phyloP scores from a whole-genome alignment of 129 eudicot species.

The Flaveria robusta region DNA sequence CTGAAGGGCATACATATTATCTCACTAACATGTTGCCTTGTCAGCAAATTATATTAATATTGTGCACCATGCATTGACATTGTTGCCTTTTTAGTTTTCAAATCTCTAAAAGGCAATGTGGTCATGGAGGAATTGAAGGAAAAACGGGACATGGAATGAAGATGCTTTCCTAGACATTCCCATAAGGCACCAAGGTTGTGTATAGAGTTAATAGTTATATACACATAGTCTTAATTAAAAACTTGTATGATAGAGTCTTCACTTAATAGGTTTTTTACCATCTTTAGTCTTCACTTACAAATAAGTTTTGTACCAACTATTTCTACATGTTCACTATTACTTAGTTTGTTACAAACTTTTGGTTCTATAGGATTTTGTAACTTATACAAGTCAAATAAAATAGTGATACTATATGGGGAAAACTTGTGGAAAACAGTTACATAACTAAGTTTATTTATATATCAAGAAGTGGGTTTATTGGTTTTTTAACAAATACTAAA shows the following conservation, averaged over 20 bases:
- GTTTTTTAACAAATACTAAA: constrained; percentile 10
- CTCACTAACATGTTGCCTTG: constrained; percentile 21
- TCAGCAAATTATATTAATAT: not conserved
- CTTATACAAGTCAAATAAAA: constrained; percentile 5
- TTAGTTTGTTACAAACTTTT: constrained; percentile 15
- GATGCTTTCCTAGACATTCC: constrained; percentile 21
- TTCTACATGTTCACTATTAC: not conserved
- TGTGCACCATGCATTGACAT: constrained; percentile 21
- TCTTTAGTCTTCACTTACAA: constrained; percentile 3
- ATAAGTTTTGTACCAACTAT: not conserved
- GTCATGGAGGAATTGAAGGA: constrained; percentile 20
- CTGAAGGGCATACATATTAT: constrained; percentile 12
- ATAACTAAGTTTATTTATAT: constrained; percentile 17
- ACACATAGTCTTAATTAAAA: not conserved
- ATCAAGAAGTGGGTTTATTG: constrained; percentile 11
- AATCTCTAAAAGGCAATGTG: constrained; percentile 16
- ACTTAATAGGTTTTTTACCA: not conserved
- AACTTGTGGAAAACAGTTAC: not conserved
- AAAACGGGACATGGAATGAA: constrained; percentile 3
- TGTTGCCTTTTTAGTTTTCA: not conserved
- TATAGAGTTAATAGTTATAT: constrained; percentile 18
- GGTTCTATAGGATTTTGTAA: not conserved
- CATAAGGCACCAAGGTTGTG: constrained; percentile 13
- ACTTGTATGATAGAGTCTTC: not conserved
- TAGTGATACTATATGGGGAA: not conserved